Evolutionary conservation across 2,329 filamentous ascomycete genomes (phyloP).

Genomic region (Fusarium cicatricum): DNA sequence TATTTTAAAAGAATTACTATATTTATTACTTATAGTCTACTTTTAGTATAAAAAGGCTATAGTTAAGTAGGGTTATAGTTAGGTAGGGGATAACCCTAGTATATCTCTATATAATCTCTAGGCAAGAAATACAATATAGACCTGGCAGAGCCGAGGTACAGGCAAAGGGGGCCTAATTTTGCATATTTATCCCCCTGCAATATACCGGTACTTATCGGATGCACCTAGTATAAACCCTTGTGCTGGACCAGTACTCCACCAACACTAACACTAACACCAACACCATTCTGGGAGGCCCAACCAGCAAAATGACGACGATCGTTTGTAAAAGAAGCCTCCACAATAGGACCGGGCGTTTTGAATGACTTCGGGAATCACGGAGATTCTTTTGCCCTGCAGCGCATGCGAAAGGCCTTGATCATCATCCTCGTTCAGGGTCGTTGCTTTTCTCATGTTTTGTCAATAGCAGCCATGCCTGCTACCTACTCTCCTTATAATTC

Average conservation of each 20-base stretch:
- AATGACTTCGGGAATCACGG: not conserved
- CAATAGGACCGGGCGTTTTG: not conserved
- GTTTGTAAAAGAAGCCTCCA: not conserved
- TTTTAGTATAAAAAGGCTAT: no score
- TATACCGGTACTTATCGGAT: no score
- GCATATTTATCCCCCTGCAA: no score
- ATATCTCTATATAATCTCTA: no score
- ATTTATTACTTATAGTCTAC: no score
- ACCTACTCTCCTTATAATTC: not conserved
- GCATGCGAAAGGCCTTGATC: not conserved
- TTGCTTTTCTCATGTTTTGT: slow-evolving; percentile 5
- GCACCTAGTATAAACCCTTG: no score
- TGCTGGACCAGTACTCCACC: not conserved
- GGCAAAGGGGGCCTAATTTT: no score
- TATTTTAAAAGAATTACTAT: no score
- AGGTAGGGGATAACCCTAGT: no score
- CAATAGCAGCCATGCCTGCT: not conserved
- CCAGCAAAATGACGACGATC: slow-evolving; percentile 6
- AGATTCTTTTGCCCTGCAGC: not conserved
- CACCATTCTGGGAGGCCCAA: not conserved
- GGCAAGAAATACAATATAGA: no score
- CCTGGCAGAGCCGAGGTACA: no score
- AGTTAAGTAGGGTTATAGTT: no score
- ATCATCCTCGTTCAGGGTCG: not conserved
- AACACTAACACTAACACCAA: not conserved